A percentile compares a stretch with the other conserved stretches of the same genome.
These are phyloP conservation scores for Pittosporum tobira DNA, from an alignment of 129 eudicot genomes.

Conservation along the genomic window DNA sequence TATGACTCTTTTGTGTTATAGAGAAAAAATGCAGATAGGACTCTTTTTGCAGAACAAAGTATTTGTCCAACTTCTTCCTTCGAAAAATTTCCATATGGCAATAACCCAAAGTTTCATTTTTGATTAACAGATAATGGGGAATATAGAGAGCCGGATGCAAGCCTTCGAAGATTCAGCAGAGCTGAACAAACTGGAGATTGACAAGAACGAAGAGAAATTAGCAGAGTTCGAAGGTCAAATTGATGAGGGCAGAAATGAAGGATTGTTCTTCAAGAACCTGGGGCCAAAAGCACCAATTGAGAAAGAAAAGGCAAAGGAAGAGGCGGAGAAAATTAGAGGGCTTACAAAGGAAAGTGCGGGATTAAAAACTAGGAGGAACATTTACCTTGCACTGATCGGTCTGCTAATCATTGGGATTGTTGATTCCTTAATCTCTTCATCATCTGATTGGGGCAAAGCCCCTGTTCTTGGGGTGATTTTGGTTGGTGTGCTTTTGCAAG, in stretches of 20 bases:
- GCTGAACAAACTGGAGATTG: constrained; percentile 51
- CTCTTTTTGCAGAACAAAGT: too few relatives aligned
- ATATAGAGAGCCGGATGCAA: constrained; percentile 75
- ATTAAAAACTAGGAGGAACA: constrained; percentile 49
- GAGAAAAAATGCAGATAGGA: too few relatives aligned
- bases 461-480: constrained; percentile 56
- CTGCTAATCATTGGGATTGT: constrained; percentile 47
- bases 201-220: constrained; percentile 46
- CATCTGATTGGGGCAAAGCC: constrained; percentile 58
- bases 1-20: too few relatives aligned
- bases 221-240: constrained; percentile 67
- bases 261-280: constrained; percentile 61
- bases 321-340: constrained; percentile 35
- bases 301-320: constrained; percentile 46
- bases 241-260: constrained; percentile 58
- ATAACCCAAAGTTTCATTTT: constrained; percentile 15
- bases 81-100: too few relatives aligned
- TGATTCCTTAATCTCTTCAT: constrained; percentile 38
- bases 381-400: constrained; percentile 68
- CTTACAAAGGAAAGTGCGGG: constrained; percentile 46
- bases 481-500: constrained; percentile 57
- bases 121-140: constrained; percentile 67
- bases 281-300: constrained; percentile 34
- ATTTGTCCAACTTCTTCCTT: too few relatives aligned
- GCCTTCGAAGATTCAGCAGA: constrained; percentile 73